These are phyloP conservation scores for Zarea fungicola DNA, from an alignment of 2,329 filamentous ascomycete genomes.

Conservation along the genomic window DNA sequence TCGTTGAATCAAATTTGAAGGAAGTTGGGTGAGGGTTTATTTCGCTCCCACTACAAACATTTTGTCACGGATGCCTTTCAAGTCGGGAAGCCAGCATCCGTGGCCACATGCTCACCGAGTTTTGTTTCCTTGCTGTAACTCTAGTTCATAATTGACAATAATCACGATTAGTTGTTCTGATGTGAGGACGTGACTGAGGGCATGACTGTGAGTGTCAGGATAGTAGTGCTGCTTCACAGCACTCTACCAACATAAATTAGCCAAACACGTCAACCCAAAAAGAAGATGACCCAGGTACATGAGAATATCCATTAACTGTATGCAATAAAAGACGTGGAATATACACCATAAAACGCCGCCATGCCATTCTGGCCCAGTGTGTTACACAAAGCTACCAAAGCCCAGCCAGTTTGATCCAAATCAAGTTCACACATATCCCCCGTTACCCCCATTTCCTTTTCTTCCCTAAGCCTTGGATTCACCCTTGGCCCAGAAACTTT, in stretches of 20 bases:
- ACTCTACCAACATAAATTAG: neutral
- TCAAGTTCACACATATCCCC: slow-evolving; percentile 28
- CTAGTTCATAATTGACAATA: slow-evolving; percentile 6
- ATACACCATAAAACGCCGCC: slow-evolving; percentile 25
- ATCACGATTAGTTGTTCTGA: neutral
- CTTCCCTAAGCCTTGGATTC: slow-evolving; percentile 25
- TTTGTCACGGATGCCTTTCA: neutral
- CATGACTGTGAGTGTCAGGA: too few species aligned
- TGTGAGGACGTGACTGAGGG: neutral
- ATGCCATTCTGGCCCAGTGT: slow-evolving; percentile 28
- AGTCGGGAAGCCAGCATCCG: neutral
- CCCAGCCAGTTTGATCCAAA: slow-evolving; percentile 19
- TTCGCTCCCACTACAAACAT: neutral
- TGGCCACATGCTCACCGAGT: slow-evolving; percentile 1
- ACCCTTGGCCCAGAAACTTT: slow-evolving; percentile 45
- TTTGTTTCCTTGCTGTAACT: slow-evolving; percentile 9
- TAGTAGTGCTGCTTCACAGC: too few species aligned
- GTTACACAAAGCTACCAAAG: neutral
- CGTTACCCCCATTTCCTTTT: neutral
- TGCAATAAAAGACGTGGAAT: slow-evolving; percentile 10
- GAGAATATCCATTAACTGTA: slow-evolving; percentile 10
- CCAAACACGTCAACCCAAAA: too few species aligned
- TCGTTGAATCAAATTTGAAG: slow-evolving; percentile 4
- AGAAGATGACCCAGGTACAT: too few species aligned
- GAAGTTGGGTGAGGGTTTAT: neutral